phyloP scores from a whole-genome alignment of 129 eudicot species.

The Lactuca sativa region DNA sequence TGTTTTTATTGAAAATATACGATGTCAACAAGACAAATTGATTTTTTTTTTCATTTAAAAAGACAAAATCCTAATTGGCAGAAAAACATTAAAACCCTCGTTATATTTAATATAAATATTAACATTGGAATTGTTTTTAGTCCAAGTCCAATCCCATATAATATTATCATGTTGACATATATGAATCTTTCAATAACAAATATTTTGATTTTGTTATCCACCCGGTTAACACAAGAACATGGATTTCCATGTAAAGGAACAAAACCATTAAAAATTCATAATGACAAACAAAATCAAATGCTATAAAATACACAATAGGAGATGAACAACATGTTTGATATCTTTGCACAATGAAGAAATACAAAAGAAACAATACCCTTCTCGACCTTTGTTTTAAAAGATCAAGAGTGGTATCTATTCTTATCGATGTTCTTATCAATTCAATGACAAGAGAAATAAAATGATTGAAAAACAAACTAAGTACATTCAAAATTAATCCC shows the following conservation, averaged over 20 bases:
- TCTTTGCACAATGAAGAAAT: constrained; percentile 19
- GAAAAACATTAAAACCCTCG: no score
- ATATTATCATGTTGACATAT: no score
- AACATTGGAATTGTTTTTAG: no score
- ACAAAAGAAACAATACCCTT: constrained; percentile 20
- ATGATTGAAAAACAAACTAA: constrained; percentile 4
- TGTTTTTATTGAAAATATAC: no score
- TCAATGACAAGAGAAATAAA: constrained; percentile 3
- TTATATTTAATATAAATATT: no score
- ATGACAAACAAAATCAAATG: not conserved
- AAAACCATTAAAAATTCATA: not conserved
- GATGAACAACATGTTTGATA: constrained; percentile 6
- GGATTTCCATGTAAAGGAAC: not conserved
- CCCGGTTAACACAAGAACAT: not conserved
- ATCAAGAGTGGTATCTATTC: constrained; percentile 1
- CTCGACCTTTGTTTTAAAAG: not conserved
- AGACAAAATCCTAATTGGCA: no score
- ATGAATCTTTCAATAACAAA: no score
- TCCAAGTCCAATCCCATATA: no score
- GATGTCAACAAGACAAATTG: no score
- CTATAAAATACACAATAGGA: not conserved
- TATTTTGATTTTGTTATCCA: not conserved
- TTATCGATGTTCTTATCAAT: not conserved
- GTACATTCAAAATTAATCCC: constrained; percentile 20
- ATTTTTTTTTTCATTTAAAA: no score